Conservation (phyloP, 208 protist genomes). For the Trypanosoma vivax region DNA sequence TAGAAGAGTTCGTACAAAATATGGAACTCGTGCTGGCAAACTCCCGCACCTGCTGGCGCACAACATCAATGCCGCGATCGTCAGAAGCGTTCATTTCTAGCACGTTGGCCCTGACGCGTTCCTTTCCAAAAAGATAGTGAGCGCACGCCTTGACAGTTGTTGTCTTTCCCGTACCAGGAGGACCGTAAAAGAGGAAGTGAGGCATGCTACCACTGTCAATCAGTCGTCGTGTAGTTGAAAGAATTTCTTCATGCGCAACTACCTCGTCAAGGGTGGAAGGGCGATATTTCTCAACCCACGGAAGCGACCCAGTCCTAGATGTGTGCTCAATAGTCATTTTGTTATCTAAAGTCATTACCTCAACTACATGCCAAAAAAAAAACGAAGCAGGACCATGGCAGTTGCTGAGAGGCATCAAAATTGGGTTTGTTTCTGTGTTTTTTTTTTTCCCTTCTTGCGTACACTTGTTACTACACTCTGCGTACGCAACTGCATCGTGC, state of each 20-base stretch:
- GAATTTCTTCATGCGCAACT: conserved; percentile 91
- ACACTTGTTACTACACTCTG: too few relatives aligned
- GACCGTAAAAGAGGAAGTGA: conserved; percentile 98
- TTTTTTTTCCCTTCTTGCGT: too few relatives aligned
- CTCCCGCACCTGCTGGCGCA: conserved; percentile 96
- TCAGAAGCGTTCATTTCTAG: conserved; percentile 99
- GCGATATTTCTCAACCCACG: conserved; percentile 96
- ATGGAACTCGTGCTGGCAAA: conserved; percentile 97
- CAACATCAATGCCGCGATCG: conserved; percentile 98
- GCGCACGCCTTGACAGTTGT: conserved; percentile 87
- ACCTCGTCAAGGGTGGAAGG: conserved; percentile 84
- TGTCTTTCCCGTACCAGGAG: conserved; percentile 91
- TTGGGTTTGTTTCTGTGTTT: too few relatives aligned
- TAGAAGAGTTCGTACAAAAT: conserved; percentile 52
- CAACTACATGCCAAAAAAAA: conserved; percentile 1
- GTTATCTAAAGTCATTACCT: conserved; percentile 10
- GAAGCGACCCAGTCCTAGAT: conserved; percentile 27
- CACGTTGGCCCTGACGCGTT: conserved; percentile 77
- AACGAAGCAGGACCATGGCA: conserved; percentile 8
- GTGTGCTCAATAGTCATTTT: conserved; percentile 11
- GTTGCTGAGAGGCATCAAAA: too few relatives aligned
- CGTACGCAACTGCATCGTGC: too few relatives aligned
- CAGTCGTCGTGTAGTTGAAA: conserved; percentile 84
- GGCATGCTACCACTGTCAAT: conserved; percentile 93
- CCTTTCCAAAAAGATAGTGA: conserved; percentile 91